Conservation (phyloP, 495 filamentous ascomycete species). For the Tuber indicum region DNA sequence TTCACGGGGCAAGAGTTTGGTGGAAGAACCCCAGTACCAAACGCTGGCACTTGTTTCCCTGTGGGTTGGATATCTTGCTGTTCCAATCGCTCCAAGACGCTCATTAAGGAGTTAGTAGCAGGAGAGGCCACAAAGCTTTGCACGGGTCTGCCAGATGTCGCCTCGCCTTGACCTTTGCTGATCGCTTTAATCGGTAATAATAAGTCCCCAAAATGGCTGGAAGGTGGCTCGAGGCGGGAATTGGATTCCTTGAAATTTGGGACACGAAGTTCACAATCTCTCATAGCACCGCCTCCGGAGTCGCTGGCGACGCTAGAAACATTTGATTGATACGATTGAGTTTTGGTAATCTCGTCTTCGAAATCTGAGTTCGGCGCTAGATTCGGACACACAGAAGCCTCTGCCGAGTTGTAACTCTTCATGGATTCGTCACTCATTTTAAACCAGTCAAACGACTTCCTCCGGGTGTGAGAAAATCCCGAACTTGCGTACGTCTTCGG, state of each 20-base stretch:
- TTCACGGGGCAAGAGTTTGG: neutral
- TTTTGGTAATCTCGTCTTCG: neutral
- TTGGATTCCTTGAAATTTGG: neutral
- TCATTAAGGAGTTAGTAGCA: neutral
- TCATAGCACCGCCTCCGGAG: neutral
- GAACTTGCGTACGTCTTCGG: neutral
- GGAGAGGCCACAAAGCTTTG: constrained; percentile 17
- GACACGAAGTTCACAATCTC: neutral
- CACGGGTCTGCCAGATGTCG: constrained; percentile 10
- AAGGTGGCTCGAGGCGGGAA: neutral
- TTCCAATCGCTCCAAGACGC: neutral
- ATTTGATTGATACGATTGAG: neutral
- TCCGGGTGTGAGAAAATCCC: neutral
- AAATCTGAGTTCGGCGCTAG: neutral
- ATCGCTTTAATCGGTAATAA: constrained; percentile 6
- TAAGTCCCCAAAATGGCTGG: neutral
- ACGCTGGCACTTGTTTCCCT: neutral
- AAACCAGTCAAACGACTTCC: neutral
- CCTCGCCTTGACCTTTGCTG: constrained; percentile 11
- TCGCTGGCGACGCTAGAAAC: neutral
- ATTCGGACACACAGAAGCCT: neutral
- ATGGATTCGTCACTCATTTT: neutral
- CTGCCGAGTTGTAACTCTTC: neutral
- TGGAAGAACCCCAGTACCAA: neutral
- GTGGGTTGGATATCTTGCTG: neutral